Conservation (phyloP, 2,329 filamentous ascomycete species). For the Verticillium tricorpus region DNA sequence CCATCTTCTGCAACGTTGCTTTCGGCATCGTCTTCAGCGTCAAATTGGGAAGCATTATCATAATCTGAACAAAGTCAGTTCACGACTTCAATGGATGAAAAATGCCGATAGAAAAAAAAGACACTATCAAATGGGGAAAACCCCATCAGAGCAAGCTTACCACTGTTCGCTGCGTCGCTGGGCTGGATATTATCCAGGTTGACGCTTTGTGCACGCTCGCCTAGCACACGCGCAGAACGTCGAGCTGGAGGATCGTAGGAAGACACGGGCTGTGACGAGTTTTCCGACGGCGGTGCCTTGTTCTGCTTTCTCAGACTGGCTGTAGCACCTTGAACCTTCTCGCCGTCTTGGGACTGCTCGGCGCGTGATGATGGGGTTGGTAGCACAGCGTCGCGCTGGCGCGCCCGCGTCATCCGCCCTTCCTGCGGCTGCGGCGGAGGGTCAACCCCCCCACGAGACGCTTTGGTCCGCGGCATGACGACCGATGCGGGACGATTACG, state of each 20-base stretch:
- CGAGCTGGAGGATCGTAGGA: neutral
- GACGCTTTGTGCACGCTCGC: neutral
- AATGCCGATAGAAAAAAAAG: neutral
- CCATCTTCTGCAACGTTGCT: neutral
- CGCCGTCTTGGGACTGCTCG: neutral
- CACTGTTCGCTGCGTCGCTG: neutral
- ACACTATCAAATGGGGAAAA: neutral
- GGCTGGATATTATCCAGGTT: neutral
- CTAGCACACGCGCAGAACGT: neutral
- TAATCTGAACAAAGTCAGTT: neutral
- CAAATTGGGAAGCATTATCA: neutral
- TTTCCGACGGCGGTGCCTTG: too few species aligned
- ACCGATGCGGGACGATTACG: neutral
- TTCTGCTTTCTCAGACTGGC: too few species aligned
- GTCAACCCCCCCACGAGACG: neutral
- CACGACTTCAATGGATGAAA: neutral
- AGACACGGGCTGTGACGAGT: neutral
- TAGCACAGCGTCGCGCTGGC: neutral
- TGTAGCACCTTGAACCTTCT: neutral
- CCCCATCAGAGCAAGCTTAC: neutral
- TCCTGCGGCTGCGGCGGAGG: neutral
- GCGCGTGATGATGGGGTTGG: neutral
- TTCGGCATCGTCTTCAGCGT: neutral
- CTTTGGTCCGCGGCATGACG: neutral
- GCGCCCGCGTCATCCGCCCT: neutral